Evolutionary conservation across 805 yeast genomes (phyloP), one percentile per base, ranked within the genome.

Genomic region (Monosporozyma servazzii): DNA sequence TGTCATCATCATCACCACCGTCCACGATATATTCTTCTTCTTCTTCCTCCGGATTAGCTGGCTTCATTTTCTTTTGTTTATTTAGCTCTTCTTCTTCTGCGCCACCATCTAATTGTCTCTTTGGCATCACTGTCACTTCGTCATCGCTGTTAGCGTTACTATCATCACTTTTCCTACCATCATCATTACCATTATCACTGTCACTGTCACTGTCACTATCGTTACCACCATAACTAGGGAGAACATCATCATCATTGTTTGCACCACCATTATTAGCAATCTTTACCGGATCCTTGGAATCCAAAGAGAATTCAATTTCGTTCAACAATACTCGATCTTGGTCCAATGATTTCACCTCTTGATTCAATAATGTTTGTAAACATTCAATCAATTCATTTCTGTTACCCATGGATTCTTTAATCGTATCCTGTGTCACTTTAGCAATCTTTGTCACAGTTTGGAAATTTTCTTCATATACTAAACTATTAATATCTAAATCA

Each of bases 371-470:
- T 5, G 52, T 54, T 48, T 66, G 45, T 15, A 66, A 58, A n/a
- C 57, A 57, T n/a, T 56, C 55, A 31, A 62, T 58, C 4, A 60
- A 50, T 4, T 54, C 54, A 43, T 68, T 52, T 48, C 74, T 57
- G 36, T 55, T 47, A 9, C 61, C 53, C 15, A 71, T 54, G 2
- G 64, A 62, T 40, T 67, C 68, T 9, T 49, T 56, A 6, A 64
- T 53, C 3, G 67, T 55, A 18, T 61, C 65, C 48, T 60, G 65
- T 4, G 66, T 58, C 8, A 59, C 59, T 41, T 64, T 53, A 25
- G 70, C 64, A 42, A 64, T 58, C 44, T 66, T 61, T n/a, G 63
- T 44, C 3, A 65, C 64, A 17, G 71, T 71, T 29, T 58, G 62
- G 30, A 54, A 57, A 48, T 63, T 60, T 52, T 62, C 67, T n/a